Evolutionary conservation across 2,329 filamentous ascomycete genomes (phyloP).

Genomic region (Pleoardoris graminearum): DNA sequence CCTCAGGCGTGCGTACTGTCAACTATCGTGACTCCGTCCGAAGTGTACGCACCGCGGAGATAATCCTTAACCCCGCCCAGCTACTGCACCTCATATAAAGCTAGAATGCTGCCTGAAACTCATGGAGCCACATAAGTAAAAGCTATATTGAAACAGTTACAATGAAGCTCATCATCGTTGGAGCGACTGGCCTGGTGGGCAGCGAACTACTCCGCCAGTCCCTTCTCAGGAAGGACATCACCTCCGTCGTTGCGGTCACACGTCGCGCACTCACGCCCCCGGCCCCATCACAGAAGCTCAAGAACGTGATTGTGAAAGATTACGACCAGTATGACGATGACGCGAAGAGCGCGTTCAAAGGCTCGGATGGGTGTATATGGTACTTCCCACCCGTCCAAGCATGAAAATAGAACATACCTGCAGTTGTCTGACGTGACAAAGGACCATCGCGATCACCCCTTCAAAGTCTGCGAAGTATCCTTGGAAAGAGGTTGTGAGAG

Average conservation of each 20-base stretch:
- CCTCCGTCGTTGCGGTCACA: conserved; percentile 10
- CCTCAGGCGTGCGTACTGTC: too few species aligned
- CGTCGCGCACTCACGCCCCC: conserved; percentile 4
- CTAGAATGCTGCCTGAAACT: neutral
- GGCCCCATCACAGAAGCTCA: neutral
- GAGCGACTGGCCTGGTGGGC: conserved; percentile 7
- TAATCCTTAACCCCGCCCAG: neutral
- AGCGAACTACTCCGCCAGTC: conserved; percentile 10
- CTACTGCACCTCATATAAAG: neutral
- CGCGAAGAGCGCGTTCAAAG: neutral
- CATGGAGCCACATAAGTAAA: neutral
- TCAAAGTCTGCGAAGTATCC: conserved; percentile 33
- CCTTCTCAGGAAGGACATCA: conserved; percentile 6
- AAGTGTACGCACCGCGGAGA: too few species aligned
- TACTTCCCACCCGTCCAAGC: neutral
- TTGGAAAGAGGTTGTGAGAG: conserved; percentile 45
- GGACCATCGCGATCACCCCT: conserved; percentile 52
- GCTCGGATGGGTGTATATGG: conserved; percentile 6
- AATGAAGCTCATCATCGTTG: conserved; percentile 15
- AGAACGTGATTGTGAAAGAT: conserved; percentile 34
- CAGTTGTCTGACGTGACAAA: conserved; percentile 3
- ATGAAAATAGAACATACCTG: too few species aligned
- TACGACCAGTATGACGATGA: conserved; percentile 37
- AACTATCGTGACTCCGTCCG: too few species aligned
- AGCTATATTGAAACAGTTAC: too few species aligned